Conservation (phyloP, 2,329 filamentous ascomycete genomes). For the Pseudodiploospora longispora region DNA sequence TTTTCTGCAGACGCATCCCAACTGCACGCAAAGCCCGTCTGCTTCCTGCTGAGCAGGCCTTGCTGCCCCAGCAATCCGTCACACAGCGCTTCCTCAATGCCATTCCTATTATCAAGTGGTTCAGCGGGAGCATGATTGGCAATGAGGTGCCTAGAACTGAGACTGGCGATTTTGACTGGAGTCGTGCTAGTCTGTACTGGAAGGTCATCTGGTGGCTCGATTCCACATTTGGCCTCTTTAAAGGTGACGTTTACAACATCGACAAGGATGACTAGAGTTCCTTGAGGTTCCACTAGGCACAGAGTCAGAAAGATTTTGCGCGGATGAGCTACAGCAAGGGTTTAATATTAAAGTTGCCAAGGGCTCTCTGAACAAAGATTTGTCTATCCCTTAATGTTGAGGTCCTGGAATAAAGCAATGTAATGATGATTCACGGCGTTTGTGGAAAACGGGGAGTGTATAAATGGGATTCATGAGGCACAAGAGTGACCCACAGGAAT, state of each 20-base stretch:
- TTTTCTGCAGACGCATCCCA: slow-evolving; percentile 56
- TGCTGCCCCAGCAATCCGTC: slow-evolving; percentile 60
- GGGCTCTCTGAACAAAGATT: too few relatives aligned
- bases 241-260: slow-evolving; percentile 46
- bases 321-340: too few relatives aligned
- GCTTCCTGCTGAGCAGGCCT: slow-evolving; percentile 60
- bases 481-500: not conserved
- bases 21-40: slow-evolving; percentile 57
- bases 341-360: too few relatives aligned
- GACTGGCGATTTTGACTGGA: slow-evolving; percentile 70
- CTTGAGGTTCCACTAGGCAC: not conserved
- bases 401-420: too few relatives aligned
- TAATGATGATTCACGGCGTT: too few relatives aligned
- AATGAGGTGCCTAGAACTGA: slow-evolving; percentile 66
- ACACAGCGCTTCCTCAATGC: slow-evolving; percentile 55
- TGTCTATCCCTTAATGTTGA: too few relatives aligned
- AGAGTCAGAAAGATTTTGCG: not conserved
- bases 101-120: slow-evolving; percentile 64
- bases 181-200: slow-evolving; percentile 58
- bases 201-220: slow-evolving; percentile 58
- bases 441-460: too few relatives aligned
- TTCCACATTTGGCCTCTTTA: slow-evolving; percentile 48
- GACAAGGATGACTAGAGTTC: slow-evolving; percentile 48
- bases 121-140: slow-evolving; percentile 65
- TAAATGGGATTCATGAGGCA: slow-evolving; percentile 1